Conservation (phyloP, 768 basidiomycete genomes). For the Clitopilus hobsonii region DNA sequence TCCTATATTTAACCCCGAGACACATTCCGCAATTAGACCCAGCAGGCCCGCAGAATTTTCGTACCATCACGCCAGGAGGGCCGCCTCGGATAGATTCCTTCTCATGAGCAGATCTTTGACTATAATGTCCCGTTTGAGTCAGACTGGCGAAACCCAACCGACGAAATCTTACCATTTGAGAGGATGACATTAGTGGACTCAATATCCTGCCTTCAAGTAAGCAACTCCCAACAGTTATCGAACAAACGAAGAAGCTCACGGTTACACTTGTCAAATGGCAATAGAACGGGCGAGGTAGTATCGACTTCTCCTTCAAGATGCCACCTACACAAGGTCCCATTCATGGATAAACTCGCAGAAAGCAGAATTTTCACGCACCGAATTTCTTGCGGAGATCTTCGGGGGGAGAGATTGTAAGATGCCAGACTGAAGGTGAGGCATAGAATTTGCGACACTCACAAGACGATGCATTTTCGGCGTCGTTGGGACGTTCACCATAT, state of each 20-base stretch:
- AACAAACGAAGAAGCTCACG: slow-evolving; percentile 28
- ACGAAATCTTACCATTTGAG: slow-evolving; percentile 29
- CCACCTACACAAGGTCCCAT: slow-evolving; percentile 21
- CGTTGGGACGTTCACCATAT: slow-evolving; percentile 64
- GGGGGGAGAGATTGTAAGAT: too few relatives aligned
- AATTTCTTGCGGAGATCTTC: slow-evolving; percentile 44
- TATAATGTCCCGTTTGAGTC: slow-evolving; percentile 13
- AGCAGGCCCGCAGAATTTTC: too few relatives aligned
- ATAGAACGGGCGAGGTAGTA: slow-evolving; percentile 47
- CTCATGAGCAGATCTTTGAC: slow-evolving; percentile 46
- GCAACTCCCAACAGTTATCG: not conserved
- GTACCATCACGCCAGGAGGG: slow-evolving; percentile 29
- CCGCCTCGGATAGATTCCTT: slow-evolving; percentile 33
- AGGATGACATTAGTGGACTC: slow-evolving; percentile 52
- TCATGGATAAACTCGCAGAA: not conserved
- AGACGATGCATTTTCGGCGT: slow-evolving; percentile 59
- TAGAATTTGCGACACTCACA: slow-evolving; percentile 56
- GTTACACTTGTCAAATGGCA: slow-evolving; percentile 67
- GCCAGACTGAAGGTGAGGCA: too few relatives aligned
- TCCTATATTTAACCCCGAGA: too few relatives aligned
- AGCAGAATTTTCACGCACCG: slow-evolving; percentile 23
- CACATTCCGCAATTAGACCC: not conserved
- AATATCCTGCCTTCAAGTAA: slow-evolving; percentile 54
- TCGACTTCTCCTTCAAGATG: slow-evolving; percentile 39
- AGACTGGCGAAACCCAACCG: not conserved